Evolutionary conservation across 257 asterid genomes (phyloP).

Genomic region (Apocynum venetum): DNA sequence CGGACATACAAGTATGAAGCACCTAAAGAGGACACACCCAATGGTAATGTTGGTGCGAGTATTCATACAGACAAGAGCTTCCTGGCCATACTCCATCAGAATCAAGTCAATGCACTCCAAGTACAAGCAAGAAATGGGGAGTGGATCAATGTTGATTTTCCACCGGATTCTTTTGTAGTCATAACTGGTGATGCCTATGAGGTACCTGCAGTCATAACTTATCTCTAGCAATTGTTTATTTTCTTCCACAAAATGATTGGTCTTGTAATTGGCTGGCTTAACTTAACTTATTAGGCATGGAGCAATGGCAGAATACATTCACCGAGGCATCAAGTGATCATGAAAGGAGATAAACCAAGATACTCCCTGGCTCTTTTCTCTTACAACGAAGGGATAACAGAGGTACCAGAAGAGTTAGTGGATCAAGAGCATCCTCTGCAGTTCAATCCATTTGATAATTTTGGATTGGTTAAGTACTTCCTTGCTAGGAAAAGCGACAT

Average conservation of each 20-base stretch:
- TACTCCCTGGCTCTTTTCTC: conserved; percentile 22
- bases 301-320: conserved; percentile 34
- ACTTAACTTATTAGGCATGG: conserved; percentile 26
- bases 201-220: conserved; percentile 11
- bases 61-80: conserved; percentile 14
- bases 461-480: neutral
- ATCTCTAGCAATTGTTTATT: too few relatives aligned
- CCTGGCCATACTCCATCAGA: neutral
- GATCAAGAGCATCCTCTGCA: conserved; percentile 24
- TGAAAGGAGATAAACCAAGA: conserved; percentile 22
- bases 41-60: neutral
- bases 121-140: conserved; percentile 7
- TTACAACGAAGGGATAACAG: conserved; percentile 9
- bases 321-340: conserved; percentile 29
- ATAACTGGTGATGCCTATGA: conserved; percentile 45
- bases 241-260: too few relatives aligned
- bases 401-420: conserved; percentile 30
- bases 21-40: conserved; percentile 13
- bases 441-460: conserved; percentile 30
- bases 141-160: conserved; percentile 1
- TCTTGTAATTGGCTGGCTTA: too few relatives aligned
- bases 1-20: conserved; percentile 40
- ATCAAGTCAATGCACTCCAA: conserved; percentile 6
- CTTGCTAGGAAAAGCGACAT: conserved; percentile 7
- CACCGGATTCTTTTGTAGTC: conserved; percentile 22